A percentile compares a stretch with the other conserved stretches of the same genome.
Conservation (phyloP, 108 stramenopile species). For the Cyclotella sp. region DNA sequence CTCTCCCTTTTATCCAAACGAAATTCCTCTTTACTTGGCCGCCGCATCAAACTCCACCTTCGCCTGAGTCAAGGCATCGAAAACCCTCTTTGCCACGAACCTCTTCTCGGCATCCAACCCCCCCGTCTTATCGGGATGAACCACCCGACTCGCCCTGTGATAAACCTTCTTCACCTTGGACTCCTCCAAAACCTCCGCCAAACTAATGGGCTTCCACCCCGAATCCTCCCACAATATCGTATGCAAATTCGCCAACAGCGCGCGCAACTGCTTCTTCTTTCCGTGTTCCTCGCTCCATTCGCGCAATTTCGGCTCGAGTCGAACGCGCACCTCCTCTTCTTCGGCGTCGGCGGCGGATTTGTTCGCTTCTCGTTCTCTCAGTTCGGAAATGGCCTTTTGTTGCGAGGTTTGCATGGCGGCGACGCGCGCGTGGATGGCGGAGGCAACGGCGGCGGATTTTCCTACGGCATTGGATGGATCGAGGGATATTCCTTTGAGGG, state of each 20-base stretch:
- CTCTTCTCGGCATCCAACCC: slow-evolving; percentile 87
- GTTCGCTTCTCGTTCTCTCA: slow-evolving; percentile 69
- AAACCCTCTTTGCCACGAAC: slow-evolving; percentile 93
- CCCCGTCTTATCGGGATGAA: slow-evolving; percentile 93
- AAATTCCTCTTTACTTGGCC: too few relatives aligned
- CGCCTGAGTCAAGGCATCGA: slow-evolving; percentile 93
- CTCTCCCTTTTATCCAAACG: too few relatives aligned
- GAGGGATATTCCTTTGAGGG: slow-evolving; percentile 73
- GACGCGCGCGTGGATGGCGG: slow-evolving; percentile 77
- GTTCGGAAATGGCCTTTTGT: slow-evolving; percentile 72
- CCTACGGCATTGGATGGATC: slow-evolving; percentile 71
- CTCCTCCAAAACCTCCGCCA: slow-evolving; percentile 95
- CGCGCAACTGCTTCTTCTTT: slow-evolving; percentile 95
- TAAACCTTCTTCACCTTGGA: slow-evolving; percentile 87
- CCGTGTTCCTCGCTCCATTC: slow-evolving; percentile 93
- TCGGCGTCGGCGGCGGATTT: slow-evolving; percentile 72
- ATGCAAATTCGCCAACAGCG: slow-evolving; percentile 94
- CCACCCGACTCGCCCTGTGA: slow-evolving; percentile 92
- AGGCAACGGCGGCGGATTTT: slow-evolving; percentile 70
- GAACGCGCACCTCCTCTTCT: slow-evolving; percentile 74
- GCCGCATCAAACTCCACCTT: slow-evolving; percentile 82
- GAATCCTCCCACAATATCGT: slow-evolving; percentile 91
- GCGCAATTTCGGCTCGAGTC: slow-evolving; percentile 86
- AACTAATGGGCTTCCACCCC: slow-evolving; percentile 90
- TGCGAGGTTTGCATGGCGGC: slow-evolving; percentile 77